A percentile compares a stretch with the other conserved stretches of the same genome.
Conservation (phyloP, 2,329 filamentous ascomycete species). For the Calonectria montana region DNA sequence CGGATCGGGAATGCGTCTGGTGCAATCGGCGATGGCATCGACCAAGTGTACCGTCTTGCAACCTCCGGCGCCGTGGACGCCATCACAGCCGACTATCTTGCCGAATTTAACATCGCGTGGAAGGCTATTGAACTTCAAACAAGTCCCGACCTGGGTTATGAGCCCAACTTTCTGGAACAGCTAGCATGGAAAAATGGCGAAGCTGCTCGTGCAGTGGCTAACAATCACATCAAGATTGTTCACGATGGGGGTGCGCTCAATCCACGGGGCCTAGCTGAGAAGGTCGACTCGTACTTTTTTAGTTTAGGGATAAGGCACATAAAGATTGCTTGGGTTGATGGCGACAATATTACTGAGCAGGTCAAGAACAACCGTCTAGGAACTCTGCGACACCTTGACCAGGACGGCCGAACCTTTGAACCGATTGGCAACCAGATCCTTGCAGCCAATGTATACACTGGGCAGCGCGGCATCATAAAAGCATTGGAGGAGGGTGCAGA, state of each 20-base stretch:
- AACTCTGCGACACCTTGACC: conserved; percentile 31
- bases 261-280: conserved; percentile 60
- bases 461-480: conserved; percentile 55
- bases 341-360: conserved; percentile 52
- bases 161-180: conserved; percentile 53
- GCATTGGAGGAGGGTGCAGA: conserved; percentile 53
- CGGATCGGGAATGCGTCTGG: conserved; percentile 43
- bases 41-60: conserved; percentile 41
- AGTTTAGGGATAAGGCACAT: conserved; percentile 43
- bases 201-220: conserved; percentile 43
- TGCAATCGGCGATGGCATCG: conserved; percentile 41
- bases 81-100: conserved; percentile 51
- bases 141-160: conserved; percentile 44
- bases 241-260: conserved; percentile 68
- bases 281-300: conserved; percentile 32
- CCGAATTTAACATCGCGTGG: conserved; percentile 61
- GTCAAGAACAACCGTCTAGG: conserved; percentile 25
- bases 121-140: conserved; percentile 44
- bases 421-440: conserved; percentile 25
- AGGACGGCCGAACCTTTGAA: conserved; percentile 10
- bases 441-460: conserved; percentile 61
- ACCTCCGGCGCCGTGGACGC: conserved; percentile 43
- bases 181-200: conserved; percentile 49
- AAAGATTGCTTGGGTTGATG: conserved; percentile 52
- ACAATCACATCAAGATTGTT: conserved; percentile 64